Evolutionary conservation across 2,329 filamentous ascomycete species (phyloP).

Genomic region (Epichloe typhina): DNA sequence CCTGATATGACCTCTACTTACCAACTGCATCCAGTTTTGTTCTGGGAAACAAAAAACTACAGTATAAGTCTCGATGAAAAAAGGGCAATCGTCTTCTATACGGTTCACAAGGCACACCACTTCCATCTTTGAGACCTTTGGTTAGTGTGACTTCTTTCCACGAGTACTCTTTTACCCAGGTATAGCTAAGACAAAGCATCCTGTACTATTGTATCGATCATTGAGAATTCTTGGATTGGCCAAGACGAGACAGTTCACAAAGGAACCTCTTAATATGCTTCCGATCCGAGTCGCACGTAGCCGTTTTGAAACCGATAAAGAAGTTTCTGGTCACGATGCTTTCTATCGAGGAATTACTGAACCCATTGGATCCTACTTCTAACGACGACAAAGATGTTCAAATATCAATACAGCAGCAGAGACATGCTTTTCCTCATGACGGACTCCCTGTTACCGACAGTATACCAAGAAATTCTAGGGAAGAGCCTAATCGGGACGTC

Average conservation of each 20-base stretch:
- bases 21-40: background rate
- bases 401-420: background rate
- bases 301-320: background rate
- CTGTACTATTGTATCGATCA: background rate
- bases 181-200: background rate
- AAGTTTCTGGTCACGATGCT: background rate
- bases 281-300: background rate
- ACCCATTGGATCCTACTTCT: background rate
- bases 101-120: background rate
- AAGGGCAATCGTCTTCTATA: background rate
- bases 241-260: background rate
- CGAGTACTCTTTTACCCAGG: background rate
- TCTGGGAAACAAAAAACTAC: background rate
- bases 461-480: background rate
- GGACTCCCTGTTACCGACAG: background rate
- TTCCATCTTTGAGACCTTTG: background rate
- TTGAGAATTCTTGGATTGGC: background rate
- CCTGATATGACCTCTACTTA: background rate
- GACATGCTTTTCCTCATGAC: background rate
- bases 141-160: background rate
- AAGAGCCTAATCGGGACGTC: background rate
- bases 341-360: slow-evolving; percentile 2
- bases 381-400: background rate
- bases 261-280: background rate
- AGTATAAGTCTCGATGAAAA: background rate